Conservation (phyloP, 371 early-diverging fungal species). For the Mucor irregularis region DNA sequence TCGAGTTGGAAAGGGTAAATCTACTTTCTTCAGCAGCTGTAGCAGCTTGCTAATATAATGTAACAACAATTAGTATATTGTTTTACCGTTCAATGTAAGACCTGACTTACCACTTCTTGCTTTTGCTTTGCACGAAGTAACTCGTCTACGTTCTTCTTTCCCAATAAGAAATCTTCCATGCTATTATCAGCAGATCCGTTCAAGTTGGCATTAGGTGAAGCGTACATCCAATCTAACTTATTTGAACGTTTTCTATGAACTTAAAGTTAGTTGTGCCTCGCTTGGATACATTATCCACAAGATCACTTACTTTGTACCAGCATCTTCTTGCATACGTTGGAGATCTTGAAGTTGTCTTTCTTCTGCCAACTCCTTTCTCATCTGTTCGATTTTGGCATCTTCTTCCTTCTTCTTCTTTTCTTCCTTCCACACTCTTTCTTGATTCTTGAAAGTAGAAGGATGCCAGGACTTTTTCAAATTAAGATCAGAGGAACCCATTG, state of each 20-base stretch:
- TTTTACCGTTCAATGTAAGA: background rate
- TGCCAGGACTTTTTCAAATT: slow-evolving; percentile 96
- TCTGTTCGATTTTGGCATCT: slow-evolving; percentile 82
- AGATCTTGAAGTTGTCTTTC: slow-evolving; percentile 88
- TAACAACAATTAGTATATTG: background rate
- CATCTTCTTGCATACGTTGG: slow-evolving; percentile 76
- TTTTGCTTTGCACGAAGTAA: slow-evolving; percentile 56
- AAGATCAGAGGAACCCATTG: slow-evolving; percentile 74
- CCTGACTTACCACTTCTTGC: slow-evolving; percentile 41
- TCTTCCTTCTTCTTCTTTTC: slow-evolving; percentile 87
- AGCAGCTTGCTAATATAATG: slow-evolving; percentile 16
- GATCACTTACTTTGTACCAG: slow-evolving; percentile 59
- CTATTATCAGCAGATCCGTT: slow-evolving; percentile 63
- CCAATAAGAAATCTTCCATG: slow-evolving; percentile 89
- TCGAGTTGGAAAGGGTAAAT: slow-evolving; percentile 46
- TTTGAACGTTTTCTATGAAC: slow-evolving; percentile 64
- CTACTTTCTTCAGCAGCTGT: slow-evolving; percentile 23
- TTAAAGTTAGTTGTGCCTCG: background rate
- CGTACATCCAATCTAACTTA: slow-evolving; percentile 96
- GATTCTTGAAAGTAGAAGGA: slow-evolving; percentile 88
- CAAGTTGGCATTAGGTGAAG: slow-evolving; percentile 61
- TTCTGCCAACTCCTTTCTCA: slow-evolving; percentile 89
- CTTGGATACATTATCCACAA: background rate
- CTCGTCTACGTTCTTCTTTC: slow-evolving; percentile 81
- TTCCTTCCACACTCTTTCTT: slow-evolving; percentile 90